phyloP scores from a whole-genome alignment of 139 green algal species.

The Chlamydomonas eustigma region DNA sequence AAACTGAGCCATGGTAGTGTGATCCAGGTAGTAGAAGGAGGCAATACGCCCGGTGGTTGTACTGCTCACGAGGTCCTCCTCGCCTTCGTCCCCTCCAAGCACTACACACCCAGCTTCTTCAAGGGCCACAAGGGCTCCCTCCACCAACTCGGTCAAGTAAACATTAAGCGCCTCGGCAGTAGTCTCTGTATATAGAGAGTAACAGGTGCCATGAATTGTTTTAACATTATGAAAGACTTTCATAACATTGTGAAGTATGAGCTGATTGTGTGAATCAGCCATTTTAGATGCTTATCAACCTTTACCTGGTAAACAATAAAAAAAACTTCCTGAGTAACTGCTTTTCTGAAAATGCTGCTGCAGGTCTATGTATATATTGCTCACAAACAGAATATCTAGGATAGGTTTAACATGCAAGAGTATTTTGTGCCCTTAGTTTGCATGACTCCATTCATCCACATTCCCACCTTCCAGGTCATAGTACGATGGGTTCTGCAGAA shows the following conservation, averaged over 20 bases:
- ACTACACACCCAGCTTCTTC: conserved; percentile 70
- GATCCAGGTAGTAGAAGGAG: conserved; percentile 93
- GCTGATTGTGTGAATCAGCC: too few relatives aligned
- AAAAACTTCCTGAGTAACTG: too few relatives aligned
- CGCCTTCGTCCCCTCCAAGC: conserved; percentile 3
- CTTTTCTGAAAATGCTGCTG: too few relatives aligned
- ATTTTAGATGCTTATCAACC: too few relatives aligned
- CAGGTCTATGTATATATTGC: too few relatives aligned
- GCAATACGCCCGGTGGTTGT: conserved; percentile 52
- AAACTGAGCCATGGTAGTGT: conserved; percentile 82
- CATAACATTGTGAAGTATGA: neutral
- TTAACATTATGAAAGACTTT: neutral
- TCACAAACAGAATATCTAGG: too few relatives aligned
- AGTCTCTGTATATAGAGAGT: conserved; percentile 22
- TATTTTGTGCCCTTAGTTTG: too few relatives aligned
- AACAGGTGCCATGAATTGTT: neutral
- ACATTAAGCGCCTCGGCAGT: conserved; percentile 56
- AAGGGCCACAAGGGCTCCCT: conserved; percentile 62
- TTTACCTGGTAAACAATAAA: too few relatives aligned
- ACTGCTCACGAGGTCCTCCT: neutral
- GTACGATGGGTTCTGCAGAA: conserved; percentile 90
- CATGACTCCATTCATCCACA: too few relatives aligned
- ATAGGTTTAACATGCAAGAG: too few relatives aligned
- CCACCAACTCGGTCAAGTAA: conserved; percentile 77
- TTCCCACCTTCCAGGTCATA: conserved; percentile 75